Percentiles rank a stretch among this genome's conserved stretches.
phyloP scores from a whole-genome alignment of 257 asterid species.

The Avicennia marina region DNA sequence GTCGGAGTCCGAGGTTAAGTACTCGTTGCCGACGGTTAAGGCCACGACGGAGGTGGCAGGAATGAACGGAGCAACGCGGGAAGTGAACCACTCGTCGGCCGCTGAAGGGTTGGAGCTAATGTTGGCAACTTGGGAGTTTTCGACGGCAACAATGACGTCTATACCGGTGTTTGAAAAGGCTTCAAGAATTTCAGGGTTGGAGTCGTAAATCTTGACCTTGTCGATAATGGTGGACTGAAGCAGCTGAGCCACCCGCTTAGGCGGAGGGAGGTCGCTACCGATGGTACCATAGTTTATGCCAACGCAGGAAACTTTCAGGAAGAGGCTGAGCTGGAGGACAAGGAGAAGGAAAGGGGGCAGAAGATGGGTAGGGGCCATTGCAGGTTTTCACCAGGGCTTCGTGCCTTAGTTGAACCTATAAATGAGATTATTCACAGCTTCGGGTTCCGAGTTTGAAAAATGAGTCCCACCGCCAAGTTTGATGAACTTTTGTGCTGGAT shows the following conservation, averaged over 20 bases:
- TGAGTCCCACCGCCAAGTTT: conserved; percentile 2
- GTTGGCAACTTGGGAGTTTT: conserved; percentile 43
- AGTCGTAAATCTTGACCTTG: conserved; percentile 60
- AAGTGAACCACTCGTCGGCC: conserved; percentile 45
- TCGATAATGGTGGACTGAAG: conserved; percentile 54
- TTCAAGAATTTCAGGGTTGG: conserved; percentile 53
- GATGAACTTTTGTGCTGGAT: conserved; percentile 34
- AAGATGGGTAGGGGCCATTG: conserved; percentile 17
- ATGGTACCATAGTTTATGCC: conserved; percentile 68
- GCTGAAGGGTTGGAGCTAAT: conserved; percentile 32
- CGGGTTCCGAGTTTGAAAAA: conserved; percentile 14
- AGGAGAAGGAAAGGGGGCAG: conserved; percentile 17
- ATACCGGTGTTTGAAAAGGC: conserved; percentile 68
- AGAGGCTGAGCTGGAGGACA: conserved; percentile 16
- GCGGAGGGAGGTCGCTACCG: conserved; percentile 70
- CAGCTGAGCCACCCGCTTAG: conserved; percentile 55
- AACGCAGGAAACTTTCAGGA: conserved; percentile 23
- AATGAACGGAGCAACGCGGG: conserved; percentile 46
- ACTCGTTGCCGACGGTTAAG: conserved; percentile 64
- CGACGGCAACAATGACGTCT: conserved; percentile 53
- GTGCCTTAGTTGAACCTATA: neutral
- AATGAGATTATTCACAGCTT: neutral
- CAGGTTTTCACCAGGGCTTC: neutral
- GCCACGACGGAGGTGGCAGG: conserved; percentile 56
- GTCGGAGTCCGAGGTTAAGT: conserved; percentile 40